A percentile compares a stretch with the other conserved stretches of the same genome.
Conservation (phyloP, 2,329 filamentous ascomycete species). For the Hymenoscyphus fraxineus region DNA sequence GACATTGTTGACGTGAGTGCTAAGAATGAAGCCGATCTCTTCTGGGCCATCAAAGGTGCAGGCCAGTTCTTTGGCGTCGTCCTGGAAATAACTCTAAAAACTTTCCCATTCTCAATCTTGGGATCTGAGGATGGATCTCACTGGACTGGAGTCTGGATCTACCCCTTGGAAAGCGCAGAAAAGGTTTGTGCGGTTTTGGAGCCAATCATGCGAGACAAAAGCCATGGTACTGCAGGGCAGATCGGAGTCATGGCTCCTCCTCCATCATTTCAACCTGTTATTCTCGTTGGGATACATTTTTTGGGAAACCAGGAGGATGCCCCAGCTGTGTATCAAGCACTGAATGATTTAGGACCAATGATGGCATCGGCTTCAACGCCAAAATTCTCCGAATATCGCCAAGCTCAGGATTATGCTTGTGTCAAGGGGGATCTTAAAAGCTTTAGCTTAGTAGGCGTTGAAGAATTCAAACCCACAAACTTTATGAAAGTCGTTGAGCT, state of each 20-base stretch:
- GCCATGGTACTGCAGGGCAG: slow-evolving; percentile 7
- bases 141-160: slow-evolving; percentile 33
- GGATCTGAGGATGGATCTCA: slow-evolving; percentile 20
- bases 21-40: slow-evolving; percentile 25
- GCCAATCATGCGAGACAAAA: slow-evolving; percentile 7
- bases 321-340: not conserved
- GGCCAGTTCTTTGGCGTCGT: slow-evolving; percentile 35
- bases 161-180: slow-evolving; percentile 28
- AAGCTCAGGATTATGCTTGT: slow-evolving; percentile 10
- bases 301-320: slow-evolving; percentile 9
- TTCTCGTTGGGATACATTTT: slow-evolving; percentile 12
- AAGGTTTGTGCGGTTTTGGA: slow-evolving; percentile 30
- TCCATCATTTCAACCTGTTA: slow-evolving; percentile 5
- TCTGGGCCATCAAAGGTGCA: slow-evolving; percentile 33
- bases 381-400: slow-evolving; percentile 8
- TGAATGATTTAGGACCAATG: slow-evolving; percentile 6
- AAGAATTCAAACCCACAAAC: slow-evolving; percentile 7
- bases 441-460: slow-evolving; percentile 13
- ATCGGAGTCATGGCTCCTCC: slow-evolving; percentile 15
- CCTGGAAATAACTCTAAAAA: slow-evolving; percentile 29
- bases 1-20: slow-evolving; percentile 24
- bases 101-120: slow-evolving; percentile 20
- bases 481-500: slow-evolving; percentile 12
- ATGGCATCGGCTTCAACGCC: slow-evolving; percentile 8
- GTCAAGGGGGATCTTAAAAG: slow-evolving; percentile 12